These are phyloP conservation scores for Lasiodiplodia sp. DNA, from an alignment of 2,329 filamentous ascomycete genomes.

Conservation along the genomic window DNA sequence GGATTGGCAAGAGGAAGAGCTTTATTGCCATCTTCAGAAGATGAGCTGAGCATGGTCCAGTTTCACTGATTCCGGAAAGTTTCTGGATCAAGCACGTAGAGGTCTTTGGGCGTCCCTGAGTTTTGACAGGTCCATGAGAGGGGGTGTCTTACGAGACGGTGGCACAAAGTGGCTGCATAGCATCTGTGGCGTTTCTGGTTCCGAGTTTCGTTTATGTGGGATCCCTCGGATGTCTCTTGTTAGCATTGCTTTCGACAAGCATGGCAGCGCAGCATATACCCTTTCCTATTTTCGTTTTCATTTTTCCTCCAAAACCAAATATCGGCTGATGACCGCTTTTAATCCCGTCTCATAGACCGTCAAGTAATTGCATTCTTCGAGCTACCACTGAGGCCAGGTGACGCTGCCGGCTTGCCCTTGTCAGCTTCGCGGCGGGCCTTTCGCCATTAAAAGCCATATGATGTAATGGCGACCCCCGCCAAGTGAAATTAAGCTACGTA, in stretches of 20 bases:
- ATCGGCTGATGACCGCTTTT: slow-evolving; percentile 2
- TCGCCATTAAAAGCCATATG: neutral
- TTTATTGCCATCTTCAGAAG: slow-evolving; percentile 54
- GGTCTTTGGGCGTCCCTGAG: neutral
- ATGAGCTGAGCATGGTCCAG: slow-evolving; percentile 29
- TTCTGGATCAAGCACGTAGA: slow-evolving; percentile 9
- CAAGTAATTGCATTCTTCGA: neutral
- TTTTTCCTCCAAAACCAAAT: slow-evolving; percentile 15
- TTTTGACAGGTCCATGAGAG: neutral
- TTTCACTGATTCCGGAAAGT: neutral
- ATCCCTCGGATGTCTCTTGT: slow-evolving; percentile 9
- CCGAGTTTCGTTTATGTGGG: slow-evolving; percentile 21
- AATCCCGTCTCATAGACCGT: slow-evolving; percentile 10
- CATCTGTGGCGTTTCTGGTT: slow-evolving; percentile 26
- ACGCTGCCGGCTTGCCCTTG: neutral
- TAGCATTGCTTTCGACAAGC: slow-evolving; percentile 27
- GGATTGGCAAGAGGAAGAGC: slow-evolving; percentile 56
- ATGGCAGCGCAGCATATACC: slow-evolving; percentile 30
- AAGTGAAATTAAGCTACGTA: slow-evolving; percentile 7
- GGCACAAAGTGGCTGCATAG: slow-evolving; percentile 28
- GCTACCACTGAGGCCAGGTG: neutral
- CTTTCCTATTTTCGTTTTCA: slow-evolving; percentile 26
- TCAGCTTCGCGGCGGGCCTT: neutral
- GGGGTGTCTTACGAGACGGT: slow-evolving; percentile 16
- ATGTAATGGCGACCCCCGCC: neutral